Evolutionary conservation across 164 flowering plant species (phyloP).

Genomic region (Tetrastigma voinierianum): DNA sequence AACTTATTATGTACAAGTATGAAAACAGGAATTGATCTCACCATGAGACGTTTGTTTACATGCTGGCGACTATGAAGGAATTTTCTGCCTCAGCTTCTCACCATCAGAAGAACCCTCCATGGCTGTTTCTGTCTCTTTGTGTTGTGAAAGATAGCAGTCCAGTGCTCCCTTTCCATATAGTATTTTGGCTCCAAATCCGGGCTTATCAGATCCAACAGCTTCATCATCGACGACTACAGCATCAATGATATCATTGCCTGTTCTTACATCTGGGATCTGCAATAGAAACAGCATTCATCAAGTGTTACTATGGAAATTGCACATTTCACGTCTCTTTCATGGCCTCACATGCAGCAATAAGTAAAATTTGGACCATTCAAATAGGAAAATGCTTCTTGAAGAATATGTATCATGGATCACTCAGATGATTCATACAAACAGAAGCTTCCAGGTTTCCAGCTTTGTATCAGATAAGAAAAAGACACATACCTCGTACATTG

Average conservation of each 20-base stretch:
- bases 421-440: not conserved
- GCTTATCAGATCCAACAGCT: conserved; percentile 49
- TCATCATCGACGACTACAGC: conserved; percentile 90
- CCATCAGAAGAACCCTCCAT: conserved; percentile 31
- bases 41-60: conserved; percentile 40
- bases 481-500: conserved; percentile 85
- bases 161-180: conserved; percentile 82
- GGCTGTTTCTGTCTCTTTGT: conserved; percentile 28
- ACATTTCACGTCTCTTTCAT: too few relatives aligned
- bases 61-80: conserved; percentile 58
- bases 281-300: conserved; percentile 4
- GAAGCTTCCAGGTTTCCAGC: not conserved
- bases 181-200: conserved; percentile 65
- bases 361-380: too few relatives aligned
- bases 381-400: too few relatives aligned
- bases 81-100: conserved; percentile 63
- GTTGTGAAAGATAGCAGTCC: conserved; percentile 54
- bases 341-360: too few relatives aligned
- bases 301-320: not conserved
- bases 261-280: conserved; percentile 84
- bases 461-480: not conserved
- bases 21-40: conserved; percentile 16
- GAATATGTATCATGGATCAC: too few relatives aligned
- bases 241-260: conserved; percentile 75
- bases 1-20: conserved; percentile 29